Base-by-base conservation (phyloP, 225 moss, liverwort and hornwort genomes). In the Antitrichia curtipendula region DNA sequence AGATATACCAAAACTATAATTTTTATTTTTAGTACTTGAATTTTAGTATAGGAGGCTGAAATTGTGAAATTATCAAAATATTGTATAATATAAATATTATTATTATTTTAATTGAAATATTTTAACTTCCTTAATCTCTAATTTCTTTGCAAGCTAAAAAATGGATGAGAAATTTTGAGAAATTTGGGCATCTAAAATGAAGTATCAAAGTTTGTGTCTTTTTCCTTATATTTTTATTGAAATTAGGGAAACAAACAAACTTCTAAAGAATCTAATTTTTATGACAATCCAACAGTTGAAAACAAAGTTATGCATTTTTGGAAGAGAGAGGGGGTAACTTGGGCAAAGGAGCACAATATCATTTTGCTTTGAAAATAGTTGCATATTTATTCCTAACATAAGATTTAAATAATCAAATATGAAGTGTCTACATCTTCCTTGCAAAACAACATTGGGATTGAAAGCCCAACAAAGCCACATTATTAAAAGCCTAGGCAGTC, bases 311-410 rank as follows among this genome's bases (percentile, higher is more conserved):
- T 25, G 8, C 3, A 25, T 41, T 70, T 41, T 2, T 1, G 0
- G 6, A 20, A 5, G 8, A 0, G 2, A 2, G 7, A 70, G 5
- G 5, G 24, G 70, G 25, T 10, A 72, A 17, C 3, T 17, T 0
- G 0, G 2, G 7, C 43, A 73, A 28, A 4, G 0, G 4, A 31
- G 31, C 0, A 0, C 11, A 47, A 11, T 6, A 31, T 45, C 29
- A 73, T 31, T 73, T 27, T 47, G 6, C 2, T 29, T 29, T 16
- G 1, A 17, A 47, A 18, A 16, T 45, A n/a, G 6, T 45, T 45
- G 2, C 7, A 74, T 31, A 32, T 1, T 31, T 32, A 31, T 49
- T 49, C 11, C 12, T 49, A 8, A 49, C 12, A 32, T 4, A 0
- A 74, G 32, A 8, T 1, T 49, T 7, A 20, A 74, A 0, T 31